Evolutionary conservation across 768 basidiomycete species (phyloP).

Genomic region (Kwoniella botswanensis): DNA sequence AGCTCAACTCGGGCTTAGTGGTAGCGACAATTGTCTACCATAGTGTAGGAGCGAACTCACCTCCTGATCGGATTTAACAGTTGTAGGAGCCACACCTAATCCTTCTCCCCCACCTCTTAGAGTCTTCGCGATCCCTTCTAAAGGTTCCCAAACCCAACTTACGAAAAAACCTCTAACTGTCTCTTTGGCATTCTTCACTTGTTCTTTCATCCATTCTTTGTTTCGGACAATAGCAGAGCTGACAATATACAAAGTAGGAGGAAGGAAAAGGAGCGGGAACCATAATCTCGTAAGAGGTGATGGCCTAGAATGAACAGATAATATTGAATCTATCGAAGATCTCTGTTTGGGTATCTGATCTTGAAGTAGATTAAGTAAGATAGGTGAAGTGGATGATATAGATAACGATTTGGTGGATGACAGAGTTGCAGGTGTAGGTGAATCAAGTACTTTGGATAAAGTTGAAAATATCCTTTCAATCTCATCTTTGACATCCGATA

Average conservation of each 20-base stretch:
- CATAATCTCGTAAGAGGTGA: conserved; percentile 72
- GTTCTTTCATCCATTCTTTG: conserved; percentile 65
- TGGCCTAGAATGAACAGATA: conserved; percentile 68
- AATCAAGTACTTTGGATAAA: conserved; percentile 46
- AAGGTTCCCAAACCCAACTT: conserved; percentile 84
- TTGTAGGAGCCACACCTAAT: conserved; percentile 75
- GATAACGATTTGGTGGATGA: conserved; percentile 13
- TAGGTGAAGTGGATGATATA: conserved; percentile 30
- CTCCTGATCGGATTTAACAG: conserved; percentile 81
- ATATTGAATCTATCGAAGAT: conserved; percentile 47
- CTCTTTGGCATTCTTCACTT: conserved; percentile 68
- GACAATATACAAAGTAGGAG: conserved; percentile 68
- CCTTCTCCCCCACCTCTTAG: conserved; percentile 77
- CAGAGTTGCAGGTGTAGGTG: conserved; percentile 30
- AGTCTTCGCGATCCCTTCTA: conserved; percentile 80
- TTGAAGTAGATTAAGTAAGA: conserved; percentile 46
- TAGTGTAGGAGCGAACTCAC: conserved; percentile 60
- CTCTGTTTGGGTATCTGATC: conserved; percentile 53
- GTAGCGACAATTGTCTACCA: too few species aligned
- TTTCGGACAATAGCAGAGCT: conserved; percentile 66
- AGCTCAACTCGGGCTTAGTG: background rate
- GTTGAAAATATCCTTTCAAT: conserved; percentile 42
- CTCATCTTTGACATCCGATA: conserved; percentile 38
- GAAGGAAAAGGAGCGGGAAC: conserved; percentile 79
- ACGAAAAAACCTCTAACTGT: conserved; percentile 74